phyloP scores from a whole-genome alignment of 1,284 basidiomycete species.

The Cryptococcus maquisensis region DNA sequence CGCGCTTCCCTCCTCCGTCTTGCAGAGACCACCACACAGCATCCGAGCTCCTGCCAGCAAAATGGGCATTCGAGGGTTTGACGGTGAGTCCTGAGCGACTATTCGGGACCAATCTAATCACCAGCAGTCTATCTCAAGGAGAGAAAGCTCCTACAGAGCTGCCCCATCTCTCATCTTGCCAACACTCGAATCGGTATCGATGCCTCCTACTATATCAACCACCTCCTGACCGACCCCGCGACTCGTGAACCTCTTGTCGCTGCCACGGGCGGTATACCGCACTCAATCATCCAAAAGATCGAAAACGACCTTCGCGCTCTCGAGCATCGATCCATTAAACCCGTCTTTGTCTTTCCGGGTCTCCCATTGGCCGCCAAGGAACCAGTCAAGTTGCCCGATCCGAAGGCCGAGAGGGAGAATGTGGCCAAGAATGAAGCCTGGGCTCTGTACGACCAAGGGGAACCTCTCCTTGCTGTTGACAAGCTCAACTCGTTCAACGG shows the following conservation, averaged over 20 bases:
- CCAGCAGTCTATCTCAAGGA: constrained; percentile 71
- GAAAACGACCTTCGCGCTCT: constrained; percentile 85
- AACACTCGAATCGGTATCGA: constrained; percentile 97
- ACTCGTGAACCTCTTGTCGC: constrained; percentile 83
- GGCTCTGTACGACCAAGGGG: constrained; percentile 81
- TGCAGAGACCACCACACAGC: neutral
- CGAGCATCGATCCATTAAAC: constrained; percentile 89
- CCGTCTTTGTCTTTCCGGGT: constrained; percentile 94
- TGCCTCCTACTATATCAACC: constrained; percentile 82
- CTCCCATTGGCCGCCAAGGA: constrained; percentile 56
- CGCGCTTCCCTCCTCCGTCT: neutral
- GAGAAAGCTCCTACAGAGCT: constrained; percentile 78
- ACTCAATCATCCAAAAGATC: constrained; percentile 78
- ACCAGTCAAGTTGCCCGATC: constrained; percentile 63
- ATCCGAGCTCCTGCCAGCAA: neutral
- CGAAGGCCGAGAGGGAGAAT: constrained; percentile 49
- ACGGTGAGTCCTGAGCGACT: constrained; percentile 25
- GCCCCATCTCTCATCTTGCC: constrained; percentile 74
- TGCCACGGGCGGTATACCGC: constrained; percentile 87
- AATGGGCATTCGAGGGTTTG: constrained; percentile 42
- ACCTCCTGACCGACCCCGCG: constrained; percentile 69
- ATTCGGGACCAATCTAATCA: neutral
- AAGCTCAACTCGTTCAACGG: constrained; percentile 69
- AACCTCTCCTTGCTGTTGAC: constrained; percentile 78
- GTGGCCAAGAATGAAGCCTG: constrained; percentile 64